These are phyloP conservation scores for Graphilbum fragrans DNA, from an alignment of 2,329 filamentous ascomycete species.

Conservation along the genomic window DNA sequence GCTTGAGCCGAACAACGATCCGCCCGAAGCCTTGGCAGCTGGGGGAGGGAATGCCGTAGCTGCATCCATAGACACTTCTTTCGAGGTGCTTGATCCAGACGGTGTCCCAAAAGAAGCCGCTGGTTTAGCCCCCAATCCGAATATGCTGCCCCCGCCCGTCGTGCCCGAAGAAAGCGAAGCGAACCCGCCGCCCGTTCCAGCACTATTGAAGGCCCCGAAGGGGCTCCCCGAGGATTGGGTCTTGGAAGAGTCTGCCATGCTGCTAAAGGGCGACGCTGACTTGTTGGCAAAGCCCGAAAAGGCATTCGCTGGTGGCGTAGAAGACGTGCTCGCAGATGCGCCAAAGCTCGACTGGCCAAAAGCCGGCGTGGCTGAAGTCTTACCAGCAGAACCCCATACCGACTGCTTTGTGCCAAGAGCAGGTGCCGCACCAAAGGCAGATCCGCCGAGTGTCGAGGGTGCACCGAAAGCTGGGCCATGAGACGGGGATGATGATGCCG, in stretches of 20 bases:
- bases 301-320: conserved; percentile 14
- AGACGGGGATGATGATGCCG: conserved; percentile 15
- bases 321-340: conserved; percentile 20
- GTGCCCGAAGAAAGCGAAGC: too few species aligned
- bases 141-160: conserved; percentile 21
- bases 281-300: conserved; percentile 13
- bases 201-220: not conserved
- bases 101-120: conserved; percentile 12
- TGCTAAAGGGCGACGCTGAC: not conserved
- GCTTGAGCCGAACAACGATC: conserved; percentile 30
- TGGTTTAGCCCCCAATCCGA: conserved; percentile 24
- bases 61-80: conserved; percentile 20
- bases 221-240: not conserved
- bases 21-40: conserved; percentile 21
- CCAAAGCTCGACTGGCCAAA: conserved; percentile 45
- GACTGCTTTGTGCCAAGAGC: conserved; percentile 19
- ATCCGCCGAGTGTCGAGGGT: conserved; percentile 13
- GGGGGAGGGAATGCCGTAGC: conserved; percentile 26
- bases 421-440: conserved; percentile 24
- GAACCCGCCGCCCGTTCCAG: not conserved
- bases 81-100: not conserved
- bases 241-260: conserved; percentile 7
- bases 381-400: conserved; percentile 14
- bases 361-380: conserved; percentile 24
- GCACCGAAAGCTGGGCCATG: conserved; percentile 36